Conservation (phyloP, 202 grass and related monocot species). For the Brachypodium distachyon region DNA sequence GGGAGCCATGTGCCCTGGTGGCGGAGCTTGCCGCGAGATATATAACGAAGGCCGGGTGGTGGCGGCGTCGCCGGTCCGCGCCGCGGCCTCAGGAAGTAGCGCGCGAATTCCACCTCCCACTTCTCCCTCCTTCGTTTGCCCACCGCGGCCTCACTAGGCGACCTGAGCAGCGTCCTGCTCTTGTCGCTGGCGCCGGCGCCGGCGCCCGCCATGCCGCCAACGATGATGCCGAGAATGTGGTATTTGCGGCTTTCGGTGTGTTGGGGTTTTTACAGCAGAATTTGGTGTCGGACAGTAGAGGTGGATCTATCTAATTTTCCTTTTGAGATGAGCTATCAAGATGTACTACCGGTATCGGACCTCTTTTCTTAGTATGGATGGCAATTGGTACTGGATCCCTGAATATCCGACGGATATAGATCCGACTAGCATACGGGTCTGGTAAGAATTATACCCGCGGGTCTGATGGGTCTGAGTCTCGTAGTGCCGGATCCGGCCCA, state of each 20-base stretch:
- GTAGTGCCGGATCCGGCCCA: no score
- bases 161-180: neutral
- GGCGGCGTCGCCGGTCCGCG: neutral
- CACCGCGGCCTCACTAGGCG: neutral
- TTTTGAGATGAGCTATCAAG: no score
- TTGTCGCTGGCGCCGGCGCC: neutral
- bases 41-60: slow-evolving; percentile 27
- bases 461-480: no score
- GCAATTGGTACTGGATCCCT: no score
- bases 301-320: slow-evolving; percentile 9
- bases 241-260: neutral
- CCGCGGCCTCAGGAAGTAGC: slow-evolving; percentile 45
- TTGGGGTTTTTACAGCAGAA: neutral
- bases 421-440: no score
- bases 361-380: no score
- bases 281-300: neutral
- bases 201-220: slow-evolving; percentile 7
- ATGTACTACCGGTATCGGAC: no score
- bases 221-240: neutral
- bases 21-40: slow-evolving; percentile 14
- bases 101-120: slow-evolving; percentile 58
- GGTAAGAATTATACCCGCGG: no score
- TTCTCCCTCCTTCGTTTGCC: neutral
- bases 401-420: no score
- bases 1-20: slow-evolving; percentile 48